phyloP scores from a whole-genome alignment of 2,329 filamentous ascomycete genomes.

The Cryphonectria nitschkei region DNA sequence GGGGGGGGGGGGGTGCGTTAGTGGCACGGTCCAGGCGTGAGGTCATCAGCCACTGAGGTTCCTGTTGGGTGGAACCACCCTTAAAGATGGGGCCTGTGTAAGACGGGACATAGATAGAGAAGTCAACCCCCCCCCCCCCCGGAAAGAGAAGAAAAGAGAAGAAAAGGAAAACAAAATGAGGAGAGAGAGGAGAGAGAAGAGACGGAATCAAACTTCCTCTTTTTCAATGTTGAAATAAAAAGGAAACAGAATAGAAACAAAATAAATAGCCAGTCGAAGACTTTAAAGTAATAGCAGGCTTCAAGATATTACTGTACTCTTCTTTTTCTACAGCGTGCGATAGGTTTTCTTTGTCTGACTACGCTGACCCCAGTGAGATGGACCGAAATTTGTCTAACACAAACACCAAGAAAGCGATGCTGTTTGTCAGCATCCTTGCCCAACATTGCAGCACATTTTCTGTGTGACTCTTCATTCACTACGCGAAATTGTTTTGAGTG shows the following conservation, averaged over 20 bases:
- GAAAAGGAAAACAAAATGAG: too few relatives aligned
- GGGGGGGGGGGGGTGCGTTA: conserved; percentile 6
- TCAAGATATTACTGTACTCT: neutral
- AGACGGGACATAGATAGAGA: neutral
- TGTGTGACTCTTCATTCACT: neutral
- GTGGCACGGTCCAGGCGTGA: conserved; percentile 19
- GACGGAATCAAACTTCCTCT: too few relatives aligned
- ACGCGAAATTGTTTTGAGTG: neutral
- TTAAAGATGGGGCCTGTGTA: neutral
- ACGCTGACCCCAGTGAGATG: neutral
- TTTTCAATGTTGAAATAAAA: too few relatives aligned
- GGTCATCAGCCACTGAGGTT: conserved; percentile 15
- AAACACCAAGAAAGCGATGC: neutral
- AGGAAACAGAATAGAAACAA: neutral
- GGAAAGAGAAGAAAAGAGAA: too few relatives aligned
- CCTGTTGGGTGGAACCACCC: neutral
- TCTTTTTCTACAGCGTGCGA: neutral
- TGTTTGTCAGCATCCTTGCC: neutral
- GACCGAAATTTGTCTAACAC: too few relatives aligned
- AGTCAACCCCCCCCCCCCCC: too few relatives aligned
- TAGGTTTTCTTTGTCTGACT: neutral
- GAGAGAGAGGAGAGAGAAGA: too few relatives aligned
- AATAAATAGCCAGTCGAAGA: neutral
- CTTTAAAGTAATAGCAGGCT: neutral
- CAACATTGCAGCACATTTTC: neutral